Conservation (phyloP, 495 filamentous ascomycete species). For the Emericellopsis terricola region DNA sequence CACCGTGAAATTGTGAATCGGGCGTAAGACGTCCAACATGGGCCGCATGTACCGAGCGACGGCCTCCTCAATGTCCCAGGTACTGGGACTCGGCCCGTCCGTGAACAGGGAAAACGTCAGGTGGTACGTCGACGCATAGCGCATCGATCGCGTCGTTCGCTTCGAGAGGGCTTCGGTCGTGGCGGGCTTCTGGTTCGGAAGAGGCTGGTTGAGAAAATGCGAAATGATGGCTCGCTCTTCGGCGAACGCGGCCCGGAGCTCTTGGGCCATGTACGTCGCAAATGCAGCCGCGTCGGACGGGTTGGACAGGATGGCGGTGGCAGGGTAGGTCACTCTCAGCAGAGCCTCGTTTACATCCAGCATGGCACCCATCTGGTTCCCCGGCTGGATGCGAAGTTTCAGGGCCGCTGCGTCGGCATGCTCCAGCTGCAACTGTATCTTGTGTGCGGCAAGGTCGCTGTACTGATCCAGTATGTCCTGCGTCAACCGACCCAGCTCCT, state of each 20-base stretch:
- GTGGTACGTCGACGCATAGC: slow-evolving; percentile 89
- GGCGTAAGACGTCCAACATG: slow-evolving; percentile 53
- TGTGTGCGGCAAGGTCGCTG: slow-evolving; percentile 85
- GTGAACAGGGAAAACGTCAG: slow-evolving; percentile 92
- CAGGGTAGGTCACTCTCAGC: slow-evolving; percentile 66
- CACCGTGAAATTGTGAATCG: slow-evolving; percentile 89
- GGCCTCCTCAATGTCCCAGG: slow-evolving; percentile 80
- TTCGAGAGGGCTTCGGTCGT: slow-evolving; percentile 28
- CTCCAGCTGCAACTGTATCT: slow-evolving; percentile 57
- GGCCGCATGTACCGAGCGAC: slow-evolving; percentile 69
- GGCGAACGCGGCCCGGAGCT: slow-evolving; percentile 61
- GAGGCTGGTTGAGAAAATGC: slow-evolving; percentile 46
- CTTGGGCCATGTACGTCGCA: slow-evolving; percentile 61
- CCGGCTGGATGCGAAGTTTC: slow-evolving; percentile 47
- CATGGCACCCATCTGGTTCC: slow-evolving; percentile 39
- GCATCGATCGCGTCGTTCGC: slow-evolving; percentile 60
- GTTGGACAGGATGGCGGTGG: slow-evolving; percentile 49
- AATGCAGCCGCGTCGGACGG: slow-evolving; percentile 55
- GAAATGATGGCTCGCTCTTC: slow-evolving; percentile 85
- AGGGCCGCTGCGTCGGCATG: slow-evolving; percentile 30
- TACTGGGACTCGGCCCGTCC: slow-evolving; percentile 53
- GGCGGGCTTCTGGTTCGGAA: slow-evolving; percentile 16
- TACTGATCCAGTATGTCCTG: slow-evolving; percentile 82
- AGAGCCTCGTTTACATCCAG: slow-evolving; percentile 50
- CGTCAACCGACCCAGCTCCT: slow-evolving; percentile 62